These are phyloP conservation scores for Cryphonectria japonica DNA, from an alignment of 2,329 filamentous ascomycete genomes.

Conservation along the genomic window DNA sequence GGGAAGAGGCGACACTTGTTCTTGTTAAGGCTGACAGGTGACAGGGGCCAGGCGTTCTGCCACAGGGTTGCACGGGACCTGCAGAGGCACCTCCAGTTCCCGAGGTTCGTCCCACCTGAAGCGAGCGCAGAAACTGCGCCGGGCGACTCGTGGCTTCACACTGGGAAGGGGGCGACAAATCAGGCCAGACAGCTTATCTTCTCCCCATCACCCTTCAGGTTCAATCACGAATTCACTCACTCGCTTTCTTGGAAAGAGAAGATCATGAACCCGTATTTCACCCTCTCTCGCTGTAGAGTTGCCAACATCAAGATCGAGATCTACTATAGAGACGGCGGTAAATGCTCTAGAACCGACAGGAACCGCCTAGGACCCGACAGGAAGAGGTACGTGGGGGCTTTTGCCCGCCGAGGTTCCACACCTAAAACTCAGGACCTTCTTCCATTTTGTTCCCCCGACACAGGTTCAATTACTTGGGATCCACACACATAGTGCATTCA, in stretches of 20 bases:
- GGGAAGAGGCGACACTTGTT: background rate
- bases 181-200: background rate
- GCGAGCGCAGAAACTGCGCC: background rate
- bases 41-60: background rate
- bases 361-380: background rate
- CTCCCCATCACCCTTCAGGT: background rate
- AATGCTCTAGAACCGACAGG: background rate
- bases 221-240: background rate
- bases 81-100: background rate
- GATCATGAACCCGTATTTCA: background rate
- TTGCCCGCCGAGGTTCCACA: background rate
- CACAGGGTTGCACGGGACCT: background rate
- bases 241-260: background rate
- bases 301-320: background rate
- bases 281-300: background rate
- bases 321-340: background rate
- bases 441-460: background rate
- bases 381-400: background rate
- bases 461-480: background rate
- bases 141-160: background rate
- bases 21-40: background rate
- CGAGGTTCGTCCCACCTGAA: background rate
- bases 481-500: conserved; percentile 5
- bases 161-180: background rate
- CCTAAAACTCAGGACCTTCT: background rate